Percentiles rank a stretch among this genome's conserved stretches.
Evolutionary conservation across 768 basidiomycete species (phyloP).

Genomic region (Boletellus emodensis): DNA sequence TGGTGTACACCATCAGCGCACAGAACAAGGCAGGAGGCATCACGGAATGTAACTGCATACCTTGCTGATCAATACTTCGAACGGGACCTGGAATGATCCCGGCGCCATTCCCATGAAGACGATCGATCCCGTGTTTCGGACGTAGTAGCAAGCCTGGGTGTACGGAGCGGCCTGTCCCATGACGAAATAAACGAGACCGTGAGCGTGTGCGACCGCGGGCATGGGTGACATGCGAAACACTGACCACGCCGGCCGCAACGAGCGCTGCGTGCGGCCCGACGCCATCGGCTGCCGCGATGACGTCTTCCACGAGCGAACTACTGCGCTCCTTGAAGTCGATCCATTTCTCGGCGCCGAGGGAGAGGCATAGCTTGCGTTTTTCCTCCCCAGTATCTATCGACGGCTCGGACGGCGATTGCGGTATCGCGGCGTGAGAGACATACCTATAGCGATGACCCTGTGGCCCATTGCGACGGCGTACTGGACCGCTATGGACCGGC

Average conservation of each 20-base stretch:
- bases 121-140: conserved; percentile 40
- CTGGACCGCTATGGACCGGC: conserved; percentile 34
- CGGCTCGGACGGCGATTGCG: neutral
- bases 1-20: neutral
- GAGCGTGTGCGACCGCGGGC: neutral
- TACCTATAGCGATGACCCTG: conserved; percentile 42
- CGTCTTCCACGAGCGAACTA: conserved; percentile 34
- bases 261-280: conserved; percentile 40
- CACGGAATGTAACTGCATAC: neutral
- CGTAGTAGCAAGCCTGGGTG: conserved; percentile 41
- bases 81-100: conserved; percentile 22
- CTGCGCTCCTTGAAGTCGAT: conserved; percentile 45
- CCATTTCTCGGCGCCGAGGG: conserved; percentile 40
- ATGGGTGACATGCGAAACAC: neutral
- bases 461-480: conserved; percentile 43
- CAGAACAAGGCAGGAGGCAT: too few species aligned
- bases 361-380: conserved; percentile 35
- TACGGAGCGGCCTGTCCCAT: conserved; percentile 33
- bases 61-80: conserved; percentile 31
- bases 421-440: neutral
- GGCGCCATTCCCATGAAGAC: conserved; percentile 39
- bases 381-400: conserved; percentile 40
- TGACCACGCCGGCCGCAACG: conserved; percentile 20
- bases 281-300: conserved; percentile 39
- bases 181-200: too few species aligned